phyloP scores from a whole-genome alignment of 306 rosid genomes.

The Senna siamea region DNA sequence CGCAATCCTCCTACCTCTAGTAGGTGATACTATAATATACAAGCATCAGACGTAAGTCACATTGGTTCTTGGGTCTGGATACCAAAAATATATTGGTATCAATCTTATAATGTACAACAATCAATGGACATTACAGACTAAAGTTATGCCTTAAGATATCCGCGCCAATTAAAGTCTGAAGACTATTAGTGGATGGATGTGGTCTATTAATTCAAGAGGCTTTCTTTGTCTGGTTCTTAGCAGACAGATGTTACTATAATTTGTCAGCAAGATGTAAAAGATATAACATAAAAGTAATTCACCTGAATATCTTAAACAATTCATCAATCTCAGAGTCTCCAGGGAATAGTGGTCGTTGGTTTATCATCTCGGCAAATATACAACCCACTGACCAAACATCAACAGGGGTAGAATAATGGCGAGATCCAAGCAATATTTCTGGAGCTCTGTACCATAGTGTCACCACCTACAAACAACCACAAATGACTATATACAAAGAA shows the following conservation, averaged over 20 bases:
- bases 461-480: slow-evolving; percentile 41
- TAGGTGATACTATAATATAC: background rate
- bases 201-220: background rate
- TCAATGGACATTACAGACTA: background rate
- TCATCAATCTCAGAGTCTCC: slow-evolving; percentile 99
- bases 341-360: slow-evolving; percentile 85
- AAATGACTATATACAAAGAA: background rate
- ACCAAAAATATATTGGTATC: background rate
- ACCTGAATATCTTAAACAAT: slow-evolving; percentile 88
- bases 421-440: slow-evolving; percentile 97
- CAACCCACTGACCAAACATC: slow-evolving; percentile 99
- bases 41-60: background rate
- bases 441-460: slow-evolving; percentile 99
- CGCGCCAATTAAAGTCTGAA: background rate
- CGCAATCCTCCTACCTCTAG: background rate
- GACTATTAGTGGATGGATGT: background rate
- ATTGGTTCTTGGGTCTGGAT: background rate
- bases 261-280: background rate
- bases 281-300: slow-evolving; percentile 35
- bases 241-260: slow-evolving; percentile 3
- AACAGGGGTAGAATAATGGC: slow-evolving; percentile 97
- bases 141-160: background rate
- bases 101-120: background rate
- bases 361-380: slow-evolving; percentile 99
- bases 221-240: background rate